Percentiles rank a stretch among this genome's conserved stretches.
Conservation (phyloP, 2,329 filamentous ascomycete species). For the Amauroascus verrucosus region DNA sequence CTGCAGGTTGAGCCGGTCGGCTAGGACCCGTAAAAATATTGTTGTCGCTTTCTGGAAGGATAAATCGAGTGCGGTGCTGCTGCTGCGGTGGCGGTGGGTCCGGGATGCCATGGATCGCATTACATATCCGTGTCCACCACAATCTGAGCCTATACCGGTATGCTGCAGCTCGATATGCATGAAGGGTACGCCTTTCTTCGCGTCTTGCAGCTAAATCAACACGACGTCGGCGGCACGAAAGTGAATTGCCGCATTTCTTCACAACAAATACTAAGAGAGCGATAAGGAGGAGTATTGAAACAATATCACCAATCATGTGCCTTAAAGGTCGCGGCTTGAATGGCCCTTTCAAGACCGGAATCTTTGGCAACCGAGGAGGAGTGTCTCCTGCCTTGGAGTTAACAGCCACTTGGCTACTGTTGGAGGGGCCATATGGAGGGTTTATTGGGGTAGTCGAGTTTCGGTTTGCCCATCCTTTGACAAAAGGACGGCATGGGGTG, state of each 20-base stretch:
- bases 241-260: conserved; percentile 33
- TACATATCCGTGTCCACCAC: conserved; percentile 43
- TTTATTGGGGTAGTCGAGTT: background rate
- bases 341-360: conserved; percentile 6
- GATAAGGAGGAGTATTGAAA: conserved; percentile 37
- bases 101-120: conserved; percentile 33
- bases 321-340: conserved; percentile 10
- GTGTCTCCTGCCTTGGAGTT: background rate
- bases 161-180: conserved; percentile 45
- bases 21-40: conserved; percentile 21
- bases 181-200: conserved; percentile 45
- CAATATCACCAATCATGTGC: conserved; percentile 27
- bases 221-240: conserved; percentile 38
- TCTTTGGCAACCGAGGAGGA: background rate
- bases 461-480: background rate
- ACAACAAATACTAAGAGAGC: conserved; percentile 29
- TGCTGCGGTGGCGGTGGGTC: background rate
- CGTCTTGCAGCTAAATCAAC: conserved; percentile 44
- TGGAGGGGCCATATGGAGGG: background rate
- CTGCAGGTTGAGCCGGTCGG: conserved; percentile 38
- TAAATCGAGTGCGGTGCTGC: background rate
- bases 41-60: background rate
- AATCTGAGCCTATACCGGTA: conserved; percentile 42
- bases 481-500: conserved; percentile 12
- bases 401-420: background rate